Conservation (phyloP, 2,329 filamentous ascomycete genomes). For the Sporothrix humicola region DNA sequence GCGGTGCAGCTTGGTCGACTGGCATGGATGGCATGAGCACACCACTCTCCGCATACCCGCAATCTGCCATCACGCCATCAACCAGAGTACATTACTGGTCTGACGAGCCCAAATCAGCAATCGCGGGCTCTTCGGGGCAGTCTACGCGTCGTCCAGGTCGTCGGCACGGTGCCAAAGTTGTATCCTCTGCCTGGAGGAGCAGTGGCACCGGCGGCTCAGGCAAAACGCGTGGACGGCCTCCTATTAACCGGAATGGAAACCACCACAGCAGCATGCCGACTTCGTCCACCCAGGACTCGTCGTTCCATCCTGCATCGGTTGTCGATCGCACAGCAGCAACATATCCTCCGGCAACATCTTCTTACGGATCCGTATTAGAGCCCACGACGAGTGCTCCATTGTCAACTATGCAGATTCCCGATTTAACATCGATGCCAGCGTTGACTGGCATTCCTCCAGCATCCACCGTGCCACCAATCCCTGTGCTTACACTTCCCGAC, state of each 20-base stretch:
- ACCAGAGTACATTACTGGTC: conserved; percentile 60
- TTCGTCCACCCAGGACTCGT: conserved; percentile 53
- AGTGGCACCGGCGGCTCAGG: conserved; percentile 65
- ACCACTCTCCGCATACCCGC: conserved; percentile 72
- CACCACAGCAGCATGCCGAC: conserved; percentile 12
- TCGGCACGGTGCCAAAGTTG: conserved; percentile 79
- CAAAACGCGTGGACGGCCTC: conserved; percentile 80
- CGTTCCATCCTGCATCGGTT: conserved; percentile 70
- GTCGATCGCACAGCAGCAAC: conserved; percentile 50
- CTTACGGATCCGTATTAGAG: conserved; percentile 19
- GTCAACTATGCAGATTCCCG: conserved; percentile 20
- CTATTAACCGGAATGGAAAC: conserved; percentile 66
- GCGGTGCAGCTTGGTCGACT: conserved; percentile 51
- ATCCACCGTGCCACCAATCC: conserved; percentile 8
- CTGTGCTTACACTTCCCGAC: not conserved
- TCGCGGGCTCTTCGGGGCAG: conserved; percentile 65
- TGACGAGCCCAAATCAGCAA: conserved; percentile 76
- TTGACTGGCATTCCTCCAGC: not conserved
- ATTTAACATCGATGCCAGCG: not conserved
- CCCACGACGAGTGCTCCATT: conserved; percentile 12
- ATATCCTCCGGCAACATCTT: conserved; percentile 9
- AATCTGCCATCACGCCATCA: conserved; percentile 76
- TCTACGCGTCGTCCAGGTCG: conserved; percentile 55
- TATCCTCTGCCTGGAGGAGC: conserved; percentile 88
- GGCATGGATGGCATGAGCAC: conserved; percentile 60